These are phyloP conservation scores for Epichloe baconii DNA, from an alignment of 2,329 filamentous ascomycete genomes.

Conservation along the genomic window DNA sequence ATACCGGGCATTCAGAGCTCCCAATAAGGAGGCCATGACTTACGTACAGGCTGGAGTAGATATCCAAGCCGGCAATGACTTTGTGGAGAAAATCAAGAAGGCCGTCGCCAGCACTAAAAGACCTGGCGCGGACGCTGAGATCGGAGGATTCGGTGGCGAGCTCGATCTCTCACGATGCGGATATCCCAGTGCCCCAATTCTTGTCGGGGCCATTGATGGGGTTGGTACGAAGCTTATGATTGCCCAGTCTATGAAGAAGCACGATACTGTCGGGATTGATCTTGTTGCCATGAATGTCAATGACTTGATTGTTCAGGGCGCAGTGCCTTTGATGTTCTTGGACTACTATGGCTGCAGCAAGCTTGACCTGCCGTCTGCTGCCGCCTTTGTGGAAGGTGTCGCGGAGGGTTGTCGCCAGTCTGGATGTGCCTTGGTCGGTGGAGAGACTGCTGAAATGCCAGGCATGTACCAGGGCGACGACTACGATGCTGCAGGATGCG, in stretches of 20 bases:
- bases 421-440: slow-evolving; percentile 84
- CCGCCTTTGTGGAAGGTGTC: slow-evolving; percentile 82
- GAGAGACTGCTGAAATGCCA: slow-evolving; percentile 97
- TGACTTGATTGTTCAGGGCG: slow-evolving; percentile 90
- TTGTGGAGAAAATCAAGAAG: slow-evolving; percentile 84
- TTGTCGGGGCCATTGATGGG: slow-evolving; percentile 92
- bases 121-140: slow-evolving; percentile 80
- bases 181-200: slow-evolving; percentile 59
- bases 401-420: slow-evolving; percentile 75
- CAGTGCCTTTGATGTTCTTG: slow-evolving; percentile 88
- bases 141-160: slow-evolving; percentile 83
- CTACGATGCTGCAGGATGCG: slow-evolving; percentile 86
- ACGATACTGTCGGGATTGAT: slow-evolving; percentile 91
- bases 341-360: slow-evolving; percentile 95
- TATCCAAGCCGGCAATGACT: slow-evolving; percentile 85
- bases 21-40: slow-evolving; percentile 49
- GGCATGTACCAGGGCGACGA: slow-evolving; percentile 81
- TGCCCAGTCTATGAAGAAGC: slow-evolving; percentile 77
- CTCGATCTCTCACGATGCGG: slow-evolving; percentile 52
- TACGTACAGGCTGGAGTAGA: slow-evolving; percentile 90
- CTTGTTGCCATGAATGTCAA: slow-evolving; percentile 99
- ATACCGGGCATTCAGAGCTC: slow-evolving; percentile 50
- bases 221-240: slow-evolving; percentile 97
- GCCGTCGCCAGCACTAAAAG: slow-evolving; percentile 76
- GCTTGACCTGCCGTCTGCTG: slow-evolving; percentile 64